Evolutionary conservation across 192 early-diverging fungal genomes (phyloP), one percentile per base, ranked within the genome.

Genomic region (Coemansia sp.): DNA sequence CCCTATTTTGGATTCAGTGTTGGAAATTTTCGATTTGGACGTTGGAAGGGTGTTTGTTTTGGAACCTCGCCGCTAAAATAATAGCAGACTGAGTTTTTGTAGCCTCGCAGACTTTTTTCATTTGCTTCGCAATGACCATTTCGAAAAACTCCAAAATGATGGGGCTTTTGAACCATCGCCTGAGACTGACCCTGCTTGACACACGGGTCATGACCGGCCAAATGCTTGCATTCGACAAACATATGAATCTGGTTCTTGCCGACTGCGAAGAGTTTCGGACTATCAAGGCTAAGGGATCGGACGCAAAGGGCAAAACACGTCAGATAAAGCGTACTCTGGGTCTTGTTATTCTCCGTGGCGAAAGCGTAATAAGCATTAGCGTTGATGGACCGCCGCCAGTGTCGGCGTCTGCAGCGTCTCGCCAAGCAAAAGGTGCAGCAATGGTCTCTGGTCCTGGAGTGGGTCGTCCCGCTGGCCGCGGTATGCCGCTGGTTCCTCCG

Each of bases 191-290:
- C 50, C 79, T 98, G 57, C 83, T 88, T 29, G 97, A 99, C 77
- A 91, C 92, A 52, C 89, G 97, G 55, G 90, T 90, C 6, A 77
- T 99, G 66, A 89, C 96, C 10, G 97, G 97, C 34, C 94, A 97
- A 69, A 97, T 99, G 96, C 85, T 99, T 42, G 97, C 97, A 18
- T 99, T 99, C 67, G 97, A 99, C 83, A 96, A 97, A 76, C 93
- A 99, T 79, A 99, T 99, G 97, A 99, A 99, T 71, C 85, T 99
- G 56, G 97, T 99, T 18, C 86, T 99, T 22, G 85, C 94, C 29
- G 97, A 99, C 76, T 95, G 93, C 83, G 93, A 99, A 76, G 97
- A 99, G 75, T 96, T 95, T 73, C 88, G 97, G 49, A 91, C 88
- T 60, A 84, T 97, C 61, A 96, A 94, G 65, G 69, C 86, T n/a